Percentiles rank a stretch among this genome's conserved stretches.
phyloP scores from a whole-genome alignment of 2,329 filamentous ascomycete genomes.

The Neofusicoccum kwambonambiense region DNA sequence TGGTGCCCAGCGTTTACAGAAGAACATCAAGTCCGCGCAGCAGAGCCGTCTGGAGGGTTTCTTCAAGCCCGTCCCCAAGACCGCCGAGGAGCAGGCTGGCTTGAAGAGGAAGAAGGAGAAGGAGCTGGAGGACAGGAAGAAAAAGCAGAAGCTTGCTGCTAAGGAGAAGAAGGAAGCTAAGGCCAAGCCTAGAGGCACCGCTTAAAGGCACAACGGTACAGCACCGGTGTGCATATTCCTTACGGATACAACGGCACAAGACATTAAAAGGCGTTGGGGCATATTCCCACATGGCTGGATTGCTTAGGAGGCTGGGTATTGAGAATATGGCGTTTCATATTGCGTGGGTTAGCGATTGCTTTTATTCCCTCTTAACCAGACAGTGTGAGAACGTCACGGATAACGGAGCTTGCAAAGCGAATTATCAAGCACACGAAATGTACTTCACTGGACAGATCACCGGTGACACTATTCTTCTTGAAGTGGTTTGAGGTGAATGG shows the following conservation, averaged over 20 bases:
- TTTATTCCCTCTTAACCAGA: no score
- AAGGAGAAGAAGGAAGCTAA: slow-evolving; percentile 94
- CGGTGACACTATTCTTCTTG: no score
- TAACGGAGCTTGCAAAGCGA: no score
- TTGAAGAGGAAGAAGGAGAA: slow-evolving; percentile 93
- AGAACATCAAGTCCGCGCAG: slow-evolving; percentile 87
- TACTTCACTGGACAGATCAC: no score
- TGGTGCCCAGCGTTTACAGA: slow-evolving; percentile 75
- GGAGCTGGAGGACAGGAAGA: slow-evolving; percentile 89
- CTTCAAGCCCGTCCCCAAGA: slow-evolving; percentile 90
- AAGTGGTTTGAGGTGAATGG: no score
- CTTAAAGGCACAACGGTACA: slow-evolving; percentile 27
- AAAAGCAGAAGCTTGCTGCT: slow-evolving; percentile 89
- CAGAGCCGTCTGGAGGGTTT: slow-evolving; percentile 93
- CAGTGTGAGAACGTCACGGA: no score
- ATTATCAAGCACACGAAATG: no score
- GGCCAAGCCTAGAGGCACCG: slow-evolving; percentile 72
- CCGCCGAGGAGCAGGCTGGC: slow-evolving; percentile 77
- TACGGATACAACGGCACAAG: not conserved
- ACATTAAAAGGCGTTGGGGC: not conserved
- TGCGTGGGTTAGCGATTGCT: not conserved
- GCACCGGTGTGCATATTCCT: not conserved
- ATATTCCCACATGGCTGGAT: not conserved
- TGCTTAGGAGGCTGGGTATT: not conserved
- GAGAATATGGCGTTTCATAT: not conserved